Conservation (phyloP, 2,329 filamentous ascomycete species). For the Ceratocystis papillata region DNA sequence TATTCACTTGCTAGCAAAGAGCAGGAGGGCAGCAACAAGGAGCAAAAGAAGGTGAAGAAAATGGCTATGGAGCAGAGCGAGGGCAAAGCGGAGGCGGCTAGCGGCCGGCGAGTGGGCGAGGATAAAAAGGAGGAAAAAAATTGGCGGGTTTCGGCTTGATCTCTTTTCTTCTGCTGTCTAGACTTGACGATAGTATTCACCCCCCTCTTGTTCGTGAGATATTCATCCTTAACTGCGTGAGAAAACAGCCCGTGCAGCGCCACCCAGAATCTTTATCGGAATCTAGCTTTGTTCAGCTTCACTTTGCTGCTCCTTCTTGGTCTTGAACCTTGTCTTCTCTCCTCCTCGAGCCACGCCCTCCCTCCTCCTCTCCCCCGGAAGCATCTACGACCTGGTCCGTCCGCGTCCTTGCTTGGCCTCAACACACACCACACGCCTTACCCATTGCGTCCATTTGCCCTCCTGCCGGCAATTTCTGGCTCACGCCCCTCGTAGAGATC, state of each 20-base stretch:
- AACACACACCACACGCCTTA: conserved; percentile 2
- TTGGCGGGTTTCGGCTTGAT: background rate
- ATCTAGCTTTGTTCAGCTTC: background rate
- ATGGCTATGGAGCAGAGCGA: background rate
- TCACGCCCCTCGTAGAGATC: background rate
- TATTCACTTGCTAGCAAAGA: background rate
- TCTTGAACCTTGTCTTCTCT: conserved; percentile 11
- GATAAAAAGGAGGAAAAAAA: conserved; percentile 16
- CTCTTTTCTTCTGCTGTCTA: conserved; percentile 10
- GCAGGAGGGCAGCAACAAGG: conserved; percentile 7
- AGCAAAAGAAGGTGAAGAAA: conserved; percentile 12
- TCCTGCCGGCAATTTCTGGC: background rate
- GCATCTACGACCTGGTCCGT: conserved; percentile 8
- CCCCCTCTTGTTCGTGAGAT: background rate
- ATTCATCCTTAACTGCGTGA: background rate
- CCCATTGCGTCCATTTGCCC: background rate
- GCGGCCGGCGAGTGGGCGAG: conserved; percentile 1
- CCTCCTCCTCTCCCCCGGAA: background rate
- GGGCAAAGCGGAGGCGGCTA: background rate
- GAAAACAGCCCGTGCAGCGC: conserved; percentile 6
- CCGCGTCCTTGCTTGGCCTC: background rate
- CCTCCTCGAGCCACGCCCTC: conserved; percentile 17
- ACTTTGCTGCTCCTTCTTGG: conserved; percentile 12
- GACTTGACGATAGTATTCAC: conserved; percentile 5
- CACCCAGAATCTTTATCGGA: background rate